Conservation (phyloP, 495 filamentous ascomycete species). For the Arthonia radiata region DNA sequence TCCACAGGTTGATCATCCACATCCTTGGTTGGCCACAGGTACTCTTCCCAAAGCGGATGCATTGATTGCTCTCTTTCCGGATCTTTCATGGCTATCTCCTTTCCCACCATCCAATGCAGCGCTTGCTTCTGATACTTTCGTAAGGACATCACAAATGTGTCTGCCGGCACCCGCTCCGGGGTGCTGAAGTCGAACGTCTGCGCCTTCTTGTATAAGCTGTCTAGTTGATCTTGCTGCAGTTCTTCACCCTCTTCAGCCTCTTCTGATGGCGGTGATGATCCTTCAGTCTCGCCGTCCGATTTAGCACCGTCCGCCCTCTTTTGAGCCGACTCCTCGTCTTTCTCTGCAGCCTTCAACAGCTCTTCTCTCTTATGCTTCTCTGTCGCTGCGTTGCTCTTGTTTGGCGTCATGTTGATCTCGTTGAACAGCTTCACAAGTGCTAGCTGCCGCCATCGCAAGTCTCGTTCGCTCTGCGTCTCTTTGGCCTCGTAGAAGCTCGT, state of each 20-base stretch:
- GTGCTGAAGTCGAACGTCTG: conserved; percentile 92
- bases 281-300: conserved; percentile 15
- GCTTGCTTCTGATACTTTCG: conserved; percentile 92
- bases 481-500: conserved; percentile 52
- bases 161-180: conserved; percentile 56
- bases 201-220: conserved; percentile 82
- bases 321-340: conserved; percentile 54
- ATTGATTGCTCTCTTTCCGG: conserved; percentile 44
- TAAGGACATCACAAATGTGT: conserved; percentile 57
- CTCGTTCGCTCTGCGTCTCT: conserved; percentile 66
- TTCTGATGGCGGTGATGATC: conserved; percentile 27
- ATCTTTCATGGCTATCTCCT: conserved; percentile 56
- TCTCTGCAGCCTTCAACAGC: conserved; percentile 64
- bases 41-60: conserved; percentile 97
- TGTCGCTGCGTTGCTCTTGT: conserved; percentile 43
- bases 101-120: conserved; percentile 81
- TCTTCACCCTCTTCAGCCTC: conserved; percentile 68
- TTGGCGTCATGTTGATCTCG: conserved; percentile 62
- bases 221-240: conserved; percentile 84
- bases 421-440: conserved; percentile 71
- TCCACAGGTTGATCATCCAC: conserved; percentile 56
- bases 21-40: conserved; percentile 69
- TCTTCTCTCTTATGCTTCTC: conserved; percentile 58
- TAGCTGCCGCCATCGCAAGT: conserved; percentile 64
- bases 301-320: conserved; percentile 14